Conservation (phyloP, 148 eudicot genomes). For the Dysphania ambrosioides region DNA sequence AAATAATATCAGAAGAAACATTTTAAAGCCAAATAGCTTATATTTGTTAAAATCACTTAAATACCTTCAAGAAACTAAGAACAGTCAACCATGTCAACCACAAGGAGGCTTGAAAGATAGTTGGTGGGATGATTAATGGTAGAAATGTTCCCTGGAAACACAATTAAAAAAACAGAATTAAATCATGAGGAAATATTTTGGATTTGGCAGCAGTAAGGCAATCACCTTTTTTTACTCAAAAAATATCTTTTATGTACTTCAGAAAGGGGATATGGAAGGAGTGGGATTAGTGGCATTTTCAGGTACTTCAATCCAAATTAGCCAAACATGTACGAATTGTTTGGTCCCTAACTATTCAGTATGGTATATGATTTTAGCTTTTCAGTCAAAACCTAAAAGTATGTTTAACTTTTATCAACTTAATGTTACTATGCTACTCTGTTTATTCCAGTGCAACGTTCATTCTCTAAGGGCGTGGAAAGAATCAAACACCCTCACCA, state of each 20-base stretch:
- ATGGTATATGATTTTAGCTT: background rate
- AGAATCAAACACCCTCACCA: background rate
- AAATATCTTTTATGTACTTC: background rate
- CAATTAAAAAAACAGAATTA: conserved; percentile 6
- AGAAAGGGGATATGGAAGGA: background rate
- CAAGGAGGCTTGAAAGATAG: conserved; percentile 67
- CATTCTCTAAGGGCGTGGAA: background rate
- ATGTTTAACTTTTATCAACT: background rate
- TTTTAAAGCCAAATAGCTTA: conserved; percentile 5
- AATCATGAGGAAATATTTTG: background rate
- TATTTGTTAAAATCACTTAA: conserved; percentile 7
- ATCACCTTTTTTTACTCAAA: background rate
- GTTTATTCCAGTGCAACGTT: background rate
- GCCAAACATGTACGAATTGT: background rate
- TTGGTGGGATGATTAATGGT: conserved; percentile 84
- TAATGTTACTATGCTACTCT: background rate
- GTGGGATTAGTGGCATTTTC: background rate
- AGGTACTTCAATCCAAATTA: background rate
- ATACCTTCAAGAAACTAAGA: conserved; percentile 85
- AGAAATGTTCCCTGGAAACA: conserved; percentile 79
- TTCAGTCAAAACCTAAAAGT: background rate
- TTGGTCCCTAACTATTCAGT: background rate
- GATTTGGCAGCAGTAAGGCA: background rate
- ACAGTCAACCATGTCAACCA: conserved; percentile 85
- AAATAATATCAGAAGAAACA: conserved; percentile 17